Evolutionary conservation across 768 basidiomycete species (phyloP), one percentile per base, ranked within the genome.

Genomic region (Chiua virens): DNA sequence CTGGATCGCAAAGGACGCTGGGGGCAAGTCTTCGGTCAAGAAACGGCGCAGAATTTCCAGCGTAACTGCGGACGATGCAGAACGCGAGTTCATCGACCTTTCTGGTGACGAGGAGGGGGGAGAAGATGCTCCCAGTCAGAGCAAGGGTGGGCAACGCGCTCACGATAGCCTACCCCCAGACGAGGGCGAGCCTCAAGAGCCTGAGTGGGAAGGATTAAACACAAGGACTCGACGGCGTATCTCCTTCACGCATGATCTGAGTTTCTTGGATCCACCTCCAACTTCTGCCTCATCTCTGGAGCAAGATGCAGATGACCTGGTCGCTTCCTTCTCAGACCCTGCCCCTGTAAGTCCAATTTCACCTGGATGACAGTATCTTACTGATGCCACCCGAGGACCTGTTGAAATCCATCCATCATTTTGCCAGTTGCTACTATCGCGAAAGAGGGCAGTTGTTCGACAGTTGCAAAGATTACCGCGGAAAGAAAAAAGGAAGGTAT

Each of bases 1-100:
- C 53, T 86, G 84, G 82, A 77, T 86, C 20, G 86, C 87, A 10
- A 71, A 63, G 30, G 85, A 88, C 60, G 86, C 86, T 3, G 85
- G 79, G 17, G 86, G 87, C 2, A 63, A 67, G 28, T 67, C 62
- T 8, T 73, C 59, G 4, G 72, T 80, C 59, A 71, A 68, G 58
- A 69, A 59, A 58, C 73, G 71, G 50, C 73, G 55, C 56, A 65
- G 32, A 45, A 50, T 46, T 42, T 49, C 38, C 46, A 49, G 22
- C 35, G 40, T 49, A 25, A 61, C 15, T 20, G 55, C 60, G 30
- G 60, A 65, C 5, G 68, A 64, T 6, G 61, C 46, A 3, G 67
- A 65, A 25, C 61, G 48, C 18, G 62, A 68, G 8, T 56, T 40
- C 38, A 57, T 57, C 25, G 59, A 67, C 48, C 55, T 61, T 23